Percentiles rank a stretch among this genome's conserved stretches.
Conservation (phyloP, 164 flowering plant species). For the Kalanchoe fedtschenkoi region DNA sequence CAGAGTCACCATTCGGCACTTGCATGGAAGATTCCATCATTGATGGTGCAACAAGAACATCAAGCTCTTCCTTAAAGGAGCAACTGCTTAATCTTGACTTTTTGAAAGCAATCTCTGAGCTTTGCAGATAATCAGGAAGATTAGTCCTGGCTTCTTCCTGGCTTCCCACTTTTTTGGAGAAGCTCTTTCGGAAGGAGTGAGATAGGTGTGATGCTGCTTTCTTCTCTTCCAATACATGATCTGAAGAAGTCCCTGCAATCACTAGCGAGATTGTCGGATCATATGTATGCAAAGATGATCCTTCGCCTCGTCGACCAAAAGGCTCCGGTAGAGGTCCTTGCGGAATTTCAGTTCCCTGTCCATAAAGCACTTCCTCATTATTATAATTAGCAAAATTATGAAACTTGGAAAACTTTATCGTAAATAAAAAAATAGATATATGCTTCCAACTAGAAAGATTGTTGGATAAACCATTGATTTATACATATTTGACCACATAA, state of each 20-base stretch:
- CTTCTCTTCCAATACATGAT: constrained; percentile 6
- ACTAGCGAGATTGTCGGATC: constrained; percentile 3
- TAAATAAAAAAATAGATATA: too few species aligned
- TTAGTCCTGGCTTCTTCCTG: background rate
- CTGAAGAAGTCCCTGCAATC: constrained; percentile 10
- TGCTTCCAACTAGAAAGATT: too few species aligned
- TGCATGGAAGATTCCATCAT: constrained; percentile 13
- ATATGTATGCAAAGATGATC: constrained; percentile 1
- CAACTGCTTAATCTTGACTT: constrained; percentile 3
- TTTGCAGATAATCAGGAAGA: background rate
- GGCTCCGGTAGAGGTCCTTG: constrained; percentile 51
- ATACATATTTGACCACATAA: too few species aligned
- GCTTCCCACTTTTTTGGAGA: constrained; percentile 20
- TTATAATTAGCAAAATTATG: too few species aligned
- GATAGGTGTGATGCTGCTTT: constrained; percentile 30
- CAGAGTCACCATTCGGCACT: constrained; percentile 1
- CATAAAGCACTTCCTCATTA: too few species aligned
- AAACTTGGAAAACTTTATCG: too few species aligned
- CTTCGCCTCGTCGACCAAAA: constrained; percentile 22
- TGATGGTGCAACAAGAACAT: constrained; percentile 13
- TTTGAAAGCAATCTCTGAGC: background rate
- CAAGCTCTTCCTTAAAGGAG: background rate
- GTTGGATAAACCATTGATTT: too few species aligned
- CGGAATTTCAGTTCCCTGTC: constrained; percentile 62
- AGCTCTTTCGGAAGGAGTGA: constrained; percentile 31